These are phyloP conservation scores for Ganoderma leucocontextum DNA, from an alignment of 1,284 basidiomycete genomes.

Conservation along the genomic window DNA sequence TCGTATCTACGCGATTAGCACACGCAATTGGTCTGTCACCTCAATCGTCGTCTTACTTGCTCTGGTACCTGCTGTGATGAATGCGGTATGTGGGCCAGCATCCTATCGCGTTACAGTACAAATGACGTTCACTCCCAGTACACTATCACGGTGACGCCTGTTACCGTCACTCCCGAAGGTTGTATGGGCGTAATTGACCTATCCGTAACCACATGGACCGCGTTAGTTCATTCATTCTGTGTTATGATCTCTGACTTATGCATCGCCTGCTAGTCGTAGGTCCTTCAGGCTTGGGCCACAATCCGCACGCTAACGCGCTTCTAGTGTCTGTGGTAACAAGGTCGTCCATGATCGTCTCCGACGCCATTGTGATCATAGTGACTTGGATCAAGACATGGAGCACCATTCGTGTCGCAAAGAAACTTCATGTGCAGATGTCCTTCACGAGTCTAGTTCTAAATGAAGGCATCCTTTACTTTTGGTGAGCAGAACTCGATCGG, in stretches of 20 bases:
- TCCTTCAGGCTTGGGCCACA: not conserved
- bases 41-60: constrained; percentile 21
- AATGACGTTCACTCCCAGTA: not conserved
- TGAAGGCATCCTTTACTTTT: constrained; percentile 30
- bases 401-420: constrained; percentile 7
- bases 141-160: not conserved
- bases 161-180: constrained; percentile 1
- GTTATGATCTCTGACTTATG: not conserved
- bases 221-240: constrained; percentile 7
- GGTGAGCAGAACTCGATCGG: constrained; percentile 5
- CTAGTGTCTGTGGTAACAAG: constrained; percentile 27
- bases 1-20: constrained; percentile 30
- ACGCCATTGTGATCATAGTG: constrained; percentile 28
- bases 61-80: constrained; percentile 26
- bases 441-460: constrained; percentile 27
- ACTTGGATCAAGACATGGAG: constrained; percentile 31
- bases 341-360: constrained; percentile 22
- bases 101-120: no score
- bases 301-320: no score
- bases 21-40: constrained; percentile 16
- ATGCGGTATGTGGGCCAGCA: constrained; percentile 15
- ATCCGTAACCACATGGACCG: constrained; percentile 5
- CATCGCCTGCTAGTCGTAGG: not conserved
- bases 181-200: constrained; percentile 10
- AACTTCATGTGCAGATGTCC: constrained; percentile 13